Percentiles rank a stretch among this genome's conserved stretches.
These are phyloP conservation scores for Globisporangium spinosum DNA, from an alignment of 352 stramenopile genomes.

Conservation along the genomic window DNA sequence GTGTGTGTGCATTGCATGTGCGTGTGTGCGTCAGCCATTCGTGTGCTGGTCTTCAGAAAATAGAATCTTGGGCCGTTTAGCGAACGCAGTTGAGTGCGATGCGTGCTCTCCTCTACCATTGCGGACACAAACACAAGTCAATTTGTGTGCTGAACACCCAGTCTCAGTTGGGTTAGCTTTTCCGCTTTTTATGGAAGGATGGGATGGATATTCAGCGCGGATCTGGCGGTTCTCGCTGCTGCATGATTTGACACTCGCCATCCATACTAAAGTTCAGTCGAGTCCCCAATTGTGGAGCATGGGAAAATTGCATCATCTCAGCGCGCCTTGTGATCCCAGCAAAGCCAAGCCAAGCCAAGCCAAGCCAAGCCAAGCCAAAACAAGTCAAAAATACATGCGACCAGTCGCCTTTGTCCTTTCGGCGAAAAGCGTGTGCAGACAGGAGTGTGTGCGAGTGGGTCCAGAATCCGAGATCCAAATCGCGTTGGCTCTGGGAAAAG, in stretches of 20 bases:
- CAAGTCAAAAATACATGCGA: neutral
- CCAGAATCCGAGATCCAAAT: neutral
- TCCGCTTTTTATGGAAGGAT: neutral
- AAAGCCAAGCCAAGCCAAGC: neutral
- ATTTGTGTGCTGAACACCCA: neutral
- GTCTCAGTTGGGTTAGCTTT: neutral
- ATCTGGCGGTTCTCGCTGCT: neutral
- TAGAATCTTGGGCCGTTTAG: slow-evolving; percentile 13
- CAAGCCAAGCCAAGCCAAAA: neutral
- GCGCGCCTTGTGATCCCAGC: neutral
- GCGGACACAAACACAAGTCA: neutral
- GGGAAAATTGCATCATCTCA: slow-evolving; percentile 1
- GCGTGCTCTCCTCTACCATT: neutral
- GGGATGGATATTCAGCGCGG: neutral
- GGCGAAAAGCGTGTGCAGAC: neutral
- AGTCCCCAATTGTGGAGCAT: neutral
- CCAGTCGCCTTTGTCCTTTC: neutral
- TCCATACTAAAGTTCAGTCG: neutral
- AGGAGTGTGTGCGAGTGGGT: neutral
- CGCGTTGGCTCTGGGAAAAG: slow-evolving; percentile 7
- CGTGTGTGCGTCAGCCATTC: neutral
- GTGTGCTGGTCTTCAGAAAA: slow-evolving; percentile 3
- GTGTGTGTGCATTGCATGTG: neutral
- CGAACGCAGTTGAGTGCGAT: neutral
- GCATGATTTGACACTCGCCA: neutral